These are phyloP conservation scores for Pyrenochaeta sp. DNA, from an alignment of 2,329 filamentous ascomycete species.

Conservation along the genomic window DNA sequence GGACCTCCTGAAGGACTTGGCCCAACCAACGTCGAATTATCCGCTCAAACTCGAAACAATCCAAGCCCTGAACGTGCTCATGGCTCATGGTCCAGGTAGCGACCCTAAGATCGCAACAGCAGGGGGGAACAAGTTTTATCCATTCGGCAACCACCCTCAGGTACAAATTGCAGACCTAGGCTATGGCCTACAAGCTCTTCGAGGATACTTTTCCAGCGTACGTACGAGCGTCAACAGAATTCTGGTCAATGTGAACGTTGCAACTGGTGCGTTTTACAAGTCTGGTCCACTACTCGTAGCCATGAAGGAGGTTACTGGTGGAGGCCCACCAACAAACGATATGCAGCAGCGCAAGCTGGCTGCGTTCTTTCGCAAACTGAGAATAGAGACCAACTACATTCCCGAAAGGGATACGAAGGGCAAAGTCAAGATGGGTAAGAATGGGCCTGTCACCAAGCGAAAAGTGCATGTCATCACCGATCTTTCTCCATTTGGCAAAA, in stretches of 20 bases:
- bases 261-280: constrained; percentile 66
- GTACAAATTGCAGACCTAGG: constrained; percentile 54
- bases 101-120: constrained; percentile 54
- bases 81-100: constrained; percentile 59
- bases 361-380: constrained; percentile 50
- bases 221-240: constrained; percentile 66
- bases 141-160: constrained; percentile 56
- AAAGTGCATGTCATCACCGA: constrained; percentile 51
- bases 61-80: constrained; percentile 67
- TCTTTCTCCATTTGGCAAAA: constrained; percentile 44
- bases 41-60: constrained; percentile 60
- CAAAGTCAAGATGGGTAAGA: constrained; percentile 23
- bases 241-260: constrained; percentile 70
- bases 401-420: constrained; percentile 44
- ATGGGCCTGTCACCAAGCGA: constrained; percentile 26
- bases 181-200: constrained; percentile 63
- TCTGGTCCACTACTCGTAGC: constrained; percentile 50
- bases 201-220: constrained; percentile 70
- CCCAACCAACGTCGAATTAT: constrained; percentile 52
- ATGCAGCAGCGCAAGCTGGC: constrained; percentile 18
- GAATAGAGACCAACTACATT: constrained; percentile 53
- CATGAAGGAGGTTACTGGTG: constrained; percentile 32
- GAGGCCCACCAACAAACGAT: constrained; percentile 7
- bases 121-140: constrained; percentile 60
- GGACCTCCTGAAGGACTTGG: constrained; percentile 57